Evolutionary conservation across 306 rosid species (phyloP).

Genomic region (Castanospermum australe): DNA sequence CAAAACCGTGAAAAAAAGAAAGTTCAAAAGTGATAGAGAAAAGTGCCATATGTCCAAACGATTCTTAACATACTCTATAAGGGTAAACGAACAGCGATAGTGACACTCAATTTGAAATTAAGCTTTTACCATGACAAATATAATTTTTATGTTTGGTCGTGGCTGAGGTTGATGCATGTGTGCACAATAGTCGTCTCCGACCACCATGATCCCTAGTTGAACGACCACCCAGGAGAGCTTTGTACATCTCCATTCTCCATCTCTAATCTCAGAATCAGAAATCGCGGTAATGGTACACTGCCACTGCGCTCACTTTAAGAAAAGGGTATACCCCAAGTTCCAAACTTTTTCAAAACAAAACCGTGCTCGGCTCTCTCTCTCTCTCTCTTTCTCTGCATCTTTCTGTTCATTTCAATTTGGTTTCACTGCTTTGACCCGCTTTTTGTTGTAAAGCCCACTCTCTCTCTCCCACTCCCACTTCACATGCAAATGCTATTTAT

Average conservation of each 20-base stretch:
- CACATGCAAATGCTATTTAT: conserved; percentile 37
- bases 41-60: background rate
- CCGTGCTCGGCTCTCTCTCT: background rate
- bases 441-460: conserved; percentile 22
- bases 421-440: conserved; percentile 29
- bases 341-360: conserved; percentile 13
- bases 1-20: background rate
- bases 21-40: background rate
- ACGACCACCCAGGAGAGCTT: conserved; percentile 21
- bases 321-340: background rate
- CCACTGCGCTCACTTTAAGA: conserved; percentile 36
- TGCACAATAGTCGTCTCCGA: background rate
- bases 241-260: background rate
- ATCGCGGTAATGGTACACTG: background rate
- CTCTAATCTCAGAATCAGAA: background rate
- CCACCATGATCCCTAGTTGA: conserved; percentile 8
- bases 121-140: too few relatives aligned
- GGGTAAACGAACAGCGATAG: background rate
- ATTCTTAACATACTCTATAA: background rate
- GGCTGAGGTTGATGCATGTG: too few relatives aligned
- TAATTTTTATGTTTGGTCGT: too few relatives aligned
- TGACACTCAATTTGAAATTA: conserved; percentile 26
- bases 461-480: conserved; percentile 14
- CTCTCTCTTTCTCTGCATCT: background rate
- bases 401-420: conserved; percentile 32